Evolutionary conservation across 1,139 yeast genomes (phyloP), one percentile per base, ranked within the genome.

Genomic region (Geotrichum phurueaensis): DNA sequence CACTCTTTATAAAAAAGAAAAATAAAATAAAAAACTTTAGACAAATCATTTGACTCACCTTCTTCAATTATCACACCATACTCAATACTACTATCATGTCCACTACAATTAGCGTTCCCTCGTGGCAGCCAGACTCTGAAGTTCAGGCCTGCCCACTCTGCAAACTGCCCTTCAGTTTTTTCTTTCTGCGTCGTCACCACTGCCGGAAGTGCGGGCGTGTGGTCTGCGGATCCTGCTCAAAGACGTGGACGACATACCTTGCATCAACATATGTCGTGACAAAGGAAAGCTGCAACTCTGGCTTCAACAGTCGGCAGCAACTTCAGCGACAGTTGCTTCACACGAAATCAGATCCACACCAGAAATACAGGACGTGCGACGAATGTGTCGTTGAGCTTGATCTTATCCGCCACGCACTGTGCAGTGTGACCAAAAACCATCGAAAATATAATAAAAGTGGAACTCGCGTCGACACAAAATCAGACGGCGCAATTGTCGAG

Each of bases 181-280:
- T 89, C 71, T 82, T 80, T 70, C 81, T 99, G 62, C 82, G 95
- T 64, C 99, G 95, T 74, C 99, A 94, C 74, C 99, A 94, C 74
- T 94, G 99, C 72, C 79, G 96, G 62, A 82, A 86, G 71, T 88
- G 97, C 78, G 94, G 97, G 50, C 73, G 84, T 59, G 86, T 89
- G 4, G 87, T 85, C 31, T 87, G 97, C 75, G 84, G 84, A 52
- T 67, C 76, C 60, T 86, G 96, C 71, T 83, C 96, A 27, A 70
- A 76, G 15, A 78, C 80, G 29, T 71, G 73, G 47, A 77, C 81
- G 15, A 73, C 71, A 54, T 78, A 71, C 76, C 79, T 78, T 65
- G 81, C 83, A 4, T 76, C 81, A 33, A 77, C 83, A 1, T 79
- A 78, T 63, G 82, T 79, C 25, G 81, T 80, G 9, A 73, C 78